A percentile compares a stretch with the other conserved stretches of the same genome.
Conservation (phyloP, 2,329 filamentous ascomycete genomes). For the Aspergillus novoparasiticus region DNA sequence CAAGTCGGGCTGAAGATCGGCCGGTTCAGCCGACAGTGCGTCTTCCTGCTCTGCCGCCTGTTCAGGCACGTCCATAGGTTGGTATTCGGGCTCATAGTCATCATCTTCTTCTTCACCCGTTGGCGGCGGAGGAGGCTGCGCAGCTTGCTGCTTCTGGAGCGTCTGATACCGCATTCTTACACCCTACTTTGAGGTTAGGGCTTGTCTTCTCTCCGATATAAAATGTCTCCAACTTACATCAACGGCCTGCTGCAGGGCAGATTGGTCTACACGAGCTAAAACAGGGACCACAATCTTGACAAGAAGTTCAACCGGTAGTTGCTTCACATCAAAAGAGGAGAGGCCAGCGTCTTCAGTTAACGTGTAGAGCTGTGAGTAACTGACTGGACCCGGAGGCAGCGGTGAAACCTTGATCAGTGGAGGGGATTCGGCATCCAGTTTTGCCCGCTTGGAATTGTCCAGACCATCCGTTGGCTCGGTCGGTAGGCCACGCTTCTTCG, state of each 20-base stretch:
- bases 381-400: conserved; percentile 74
- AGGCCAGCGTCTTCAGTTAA: conserved; percentile 75
- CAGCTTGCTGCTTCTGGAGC: conserved; percentile 39
- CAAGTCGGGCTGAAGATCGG: conserved; percentile 64
- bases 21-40: conserved; percentile 76
- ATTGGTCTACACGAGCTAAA: conserved; percentile 69
- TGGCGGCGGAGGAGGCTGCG: conserved; percentile 29
- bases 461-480: conserved; percentile 70
- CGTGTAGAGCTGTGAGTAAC: conserved; percentile 81
- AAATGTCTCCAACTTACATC: conserved; percentile 54
- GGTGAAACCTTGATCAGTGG: conserved; percentile 63
- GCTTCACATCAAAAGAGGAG: conserved; percentile 78
- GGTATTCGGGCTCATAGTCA: conserved; percentile 89
- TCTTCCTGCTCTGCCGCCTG: conserved; percentile 53
- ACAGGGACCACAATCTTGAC: conserved; percentile 81
- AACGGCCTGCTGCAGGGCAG: conserved; percentile 71
- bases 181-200: conserved; percentile 32
- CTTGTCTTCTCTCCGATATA: background rate
- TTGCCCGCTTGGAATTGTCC: conserved; percentile 80
- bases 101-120: conserved; percentile 70
- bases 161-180: conserved; percentile 43
- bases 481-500: conserved; percentile 73
- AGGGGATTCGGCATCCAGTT: conserved; percentile 59
- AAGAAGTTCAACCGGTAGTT: conserved; percentile 73
- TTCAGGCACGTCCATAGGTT: conserved; percentile 61